Evolutionary conservation across 805 yeast species (phyloP).

Genomic region (Diddensiella caesifluorescens): DNA sequence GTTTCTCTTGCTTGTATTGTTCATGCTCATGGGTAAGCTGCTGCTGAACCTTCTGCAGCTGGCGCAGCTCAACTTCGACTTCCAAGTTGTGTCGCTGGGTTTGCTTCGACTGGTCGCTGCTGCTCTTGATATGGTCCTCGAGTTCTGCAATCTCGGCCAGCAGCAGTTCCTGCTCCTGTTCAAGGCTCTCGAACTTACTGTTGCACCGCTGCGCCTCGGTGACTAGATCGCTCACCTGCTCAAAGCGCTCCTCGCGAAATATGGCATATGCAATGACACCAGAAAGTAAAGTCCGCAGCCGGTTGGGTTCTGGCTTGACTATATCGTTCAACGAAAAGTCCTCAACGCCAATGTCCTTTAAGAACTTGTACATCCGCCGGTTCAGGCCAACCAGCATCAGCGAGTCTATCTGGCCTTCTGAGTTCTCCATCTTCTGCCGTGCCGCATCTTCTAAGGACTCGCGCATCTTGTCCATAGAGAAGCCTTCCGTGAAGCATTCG

Average conservation of each 20-base stretch:
- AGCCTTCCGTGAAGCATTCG: conserved; percentile 50
- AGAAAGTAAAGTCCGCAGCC: conserved; percentile 63
- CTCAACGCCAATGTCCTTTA: conserved; percentile 66
- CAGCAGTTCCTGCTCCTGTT: conserved; percentile 38
- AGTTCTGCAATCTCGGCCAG: conserved; percentile 35
- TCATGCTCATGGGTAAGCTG: conserved; percentile 54
- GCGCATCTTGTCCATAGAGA: conserved; percentile 35
- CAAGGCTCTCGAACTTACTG: conserved; percentile 36
- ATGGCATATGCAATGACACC: conserved; percentile 83
- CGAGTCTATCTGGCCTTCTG: conserved; percentile 35
- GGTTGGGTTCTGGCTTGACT: conserved; percentile 64
- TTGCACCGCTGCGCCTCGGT: conserved; percentile 47
- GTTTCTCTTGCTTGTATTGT: conserved; percentile 58
- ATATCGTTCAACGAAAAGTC: conserved; percentile 75
- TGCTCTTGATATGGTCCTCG: conserved; percentile 29
- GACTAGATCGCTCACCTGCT: conserved; percentile 61
- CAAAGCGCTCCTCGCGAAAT: conserved; percentile 70
- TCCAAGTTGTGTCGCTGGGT: conserved; percentile 47
- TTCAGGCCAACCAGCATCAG: conserved; percentile 52
- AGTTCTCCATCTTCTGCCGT: conserved; percentile 35
- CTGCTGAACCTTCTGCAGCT: conserved; percentile 59
- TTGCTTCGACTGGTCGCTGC: conserved; percentile 29
- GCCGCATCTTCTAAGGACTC: conserved; percentile 31
- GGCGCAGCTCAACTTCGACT: conserved; percentile 57
- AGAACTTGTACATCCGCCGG: conserved; percentile 54